A percentile compares a stretch with the other conserved stretches of the same genome.
Evolutionary conservation across 352 stramenopile genomes (phyloP).

Genomic region (Pythium aquatile): DNA sequence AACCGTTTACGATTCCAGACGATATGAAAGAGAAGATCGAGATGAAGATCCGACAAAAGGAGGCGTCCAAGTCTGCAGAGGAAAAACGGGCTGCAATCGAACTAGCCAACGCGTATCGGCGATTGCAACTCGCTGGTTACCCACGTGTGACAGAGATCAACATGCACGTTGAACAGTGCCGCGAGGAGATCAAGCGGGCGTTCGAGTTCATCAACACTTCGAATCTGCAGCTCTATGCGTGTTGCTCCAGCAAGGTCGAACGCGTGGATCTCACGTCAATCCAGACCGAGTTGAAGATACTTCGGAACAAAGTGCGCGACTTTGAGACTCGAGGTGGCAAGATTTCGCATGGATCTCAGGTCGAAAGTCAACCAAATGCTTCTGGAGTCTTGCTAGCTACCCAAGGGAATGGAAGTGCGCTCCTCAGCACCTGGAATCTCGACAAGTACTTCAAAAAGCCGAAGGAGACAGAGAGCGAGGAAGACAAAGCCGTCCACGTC

Average conservation of each 20-base stretch:
- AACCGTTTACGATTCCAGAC: conserved; percentile 71
- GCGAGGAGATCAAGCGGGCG: conserved; percentile 62
- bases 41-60: conserved; percentile 54
- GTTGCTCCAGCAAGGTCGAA: conserved; percentile 63
- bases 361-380: not conserved
- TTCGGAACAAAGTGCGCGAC: conserved; percentile 41
- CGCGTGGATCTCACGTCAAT: conserved; percentile 43
- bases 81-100: conserved; percentile 46
- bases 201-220: conserved; percentile 66
- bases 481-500: conserved; percentile 1
- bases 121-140: conserved; percentile 59
- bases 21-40: conserved; percentile 83
- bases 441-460: conserved; percentile 28
- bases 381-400: not conserved
- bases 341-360: not conserved
- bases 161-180: conserved; percentile 59
- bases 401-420: not conserved
- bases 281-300: conserved; percentile 48
- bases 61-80: conserved; percentile 46
- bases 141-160: conserved; percentile 58
- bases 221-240: conserved; percentile 64
- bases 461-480: conserved; percentile 24
- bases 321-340: conserved; percentile 22
- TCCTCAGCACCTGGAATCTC: conserved; percentile 20
- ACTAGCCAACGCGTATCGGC: conserved; percentile 56